Conservation (phyloP, 2,329 filamentous ascomycete species). For the Penicillium italicum region DNA sequence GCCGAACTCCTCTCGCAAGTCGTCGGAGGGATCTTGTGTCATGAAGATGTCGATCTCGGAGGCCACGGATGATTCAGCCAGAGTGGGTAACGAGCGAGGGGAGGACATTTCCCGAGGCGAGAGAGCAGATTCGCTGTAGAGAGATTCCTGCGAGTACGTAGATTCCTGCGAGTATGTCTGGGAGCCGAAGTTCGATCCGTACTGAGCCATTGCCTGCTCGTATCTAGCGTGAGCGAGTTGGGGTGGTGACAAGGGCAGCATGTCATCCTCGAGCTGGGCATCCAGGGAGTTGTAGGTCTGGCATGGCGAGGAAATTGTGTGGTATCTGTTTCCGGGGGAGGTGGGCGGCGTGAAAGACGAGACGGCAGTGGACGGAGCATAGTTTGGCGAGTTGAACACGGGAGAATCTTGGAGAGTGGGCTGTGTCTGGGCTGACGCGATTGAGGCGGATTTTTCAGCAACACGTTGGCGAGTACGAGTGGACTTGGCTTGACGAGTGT, state of each 20-base stretch:
- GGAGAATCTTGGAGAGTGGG: constrained; percentile 30
- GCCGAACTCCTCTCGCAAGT: constrained; percentile 32
- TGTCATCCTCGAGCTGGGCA: constrained; percentile 39
- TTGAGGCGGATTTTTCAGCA: constrained; percentile 34
- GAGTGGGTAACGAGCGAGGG: constrained; percentile 35
- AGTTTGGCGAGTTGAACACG: constrained; percentile 42
- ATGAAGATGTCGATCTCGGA: constrained; percentile 44
- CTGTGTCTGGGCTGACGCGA: constrained; percentile 22
- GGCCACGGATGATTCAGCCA: constrained; percentile 33
- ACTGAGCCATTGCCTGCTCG: constrained; percentile 24
- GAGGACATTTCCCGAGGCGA: constrained; percentile 37
- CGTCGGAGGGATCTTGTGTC: constrained; percentile 30
- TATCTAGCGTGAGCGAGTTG: constrained; percentile 23
- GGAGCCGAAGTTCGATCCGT: constrained; percentile 7
- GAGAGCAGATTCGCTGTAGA: constrained; percentile 30
- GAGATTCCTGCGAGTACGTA: constrained; percentile 26
- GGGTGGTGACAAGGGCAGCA: constrained; percentile 34
- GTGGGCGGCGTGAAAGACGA: constrained; percentile 49
- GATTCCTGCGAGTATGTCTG: constrained; percentile 26
- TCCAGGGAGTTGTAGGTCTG: constrained; percentile 37
- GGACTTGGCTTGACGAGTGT: constrained; percentile 56
- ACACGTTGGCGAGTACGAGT: constrained; percentile 49
- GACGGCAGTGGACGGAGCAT: constrained; percentile 42
- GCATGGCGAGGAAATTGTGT: constrained; percentile 38
- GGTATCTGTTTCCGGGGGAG: constrained; percentile 43